Percentiles rank a stretch among this genome's conserved stretches.
phyloP scores from a whole-genome alignment of 495 filamentous ascomycete genomes.

The Aspergillus haitiensis region DNA sequence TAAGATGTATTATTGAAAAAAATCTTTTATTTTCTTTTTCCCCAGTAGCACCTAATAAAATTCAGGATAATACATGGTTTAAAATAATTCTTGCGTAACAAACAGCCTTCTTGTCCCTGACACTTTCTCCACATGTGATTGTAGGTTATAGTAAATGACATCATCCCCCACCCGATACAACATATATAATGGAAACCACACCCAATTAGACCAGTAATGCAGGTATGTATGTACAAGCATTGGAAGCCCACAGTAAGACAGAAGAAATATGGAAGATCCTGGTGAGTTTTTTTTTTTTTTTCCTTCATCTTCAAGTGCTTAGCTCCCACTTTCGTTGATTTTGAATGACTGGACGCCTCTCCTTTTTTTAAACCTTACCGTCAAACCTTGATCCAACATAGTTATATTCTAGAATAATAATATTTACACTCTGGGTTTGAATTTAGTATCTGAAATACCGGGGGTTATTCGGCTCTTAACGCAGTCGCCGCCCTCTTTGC shows the following conservation, averaged over 20 bases:
- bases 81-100: not conserved
- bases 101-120: not conserved
- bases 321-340: too few relatives aligned
- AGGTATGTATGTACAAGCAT: not conserved
- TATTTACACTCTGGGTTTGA: constrained; percentile 9
- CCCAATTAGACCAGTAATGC: not conserved
- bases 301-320: too few relatives aligned
- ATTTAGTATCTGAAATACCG: constrained; percentile 54
- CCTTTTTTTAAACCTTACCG: too few relatives aligned
- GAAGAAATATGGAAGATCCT: constrained; percentile 42
- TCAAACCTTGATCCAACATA: too few relatives aligned
- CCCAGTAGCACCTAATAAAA: not conserved
- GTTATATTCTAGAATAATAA: not conserved
- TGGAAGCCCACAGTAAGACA: not conserved
- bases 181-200: not conserved
- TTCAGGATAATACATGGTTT: not conserved
- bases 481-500: constrained; percentile 61
- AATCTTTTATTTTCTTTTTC: too few relatives aligned
- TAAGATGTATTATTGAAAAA: not conserved
- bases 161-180: constrained; percentile 1
- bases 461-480: constrained; percentile 65
- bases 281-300: constrained; percentile 23
- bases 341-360: too few relatives aligned
- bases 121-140: constrained; percentile 1
- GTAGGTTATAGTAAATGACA: not conserved